Evolutionary conservation across 2,329 filamentous ascomycete species (phyloP).

Genomic region (Pseudogymnoascus destructans): DNA sequence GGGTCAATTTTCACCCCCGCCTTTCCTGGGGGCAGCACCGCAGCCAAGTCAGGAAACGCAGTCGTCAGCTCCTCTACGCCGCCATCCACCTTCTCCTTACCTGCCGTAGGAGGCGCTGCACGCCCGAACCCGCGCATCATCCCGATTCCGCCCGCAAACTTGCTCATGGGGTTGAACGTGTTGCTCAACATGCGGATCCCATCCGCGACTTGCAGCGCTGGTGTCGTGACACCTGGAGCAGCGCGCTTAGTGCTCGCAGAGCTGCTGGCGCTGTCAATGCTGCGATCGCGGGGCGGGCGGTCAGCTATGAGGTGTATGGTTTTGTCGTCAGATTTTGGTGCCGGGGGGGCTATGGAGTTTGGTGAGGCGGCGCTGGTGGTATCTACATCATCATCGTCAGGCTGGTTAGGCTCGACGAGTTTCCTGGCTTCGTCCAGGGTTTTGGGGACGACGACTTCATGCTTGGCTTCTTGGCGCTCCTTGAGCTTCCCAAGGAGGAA

Average conservation of each 20-base stretch:
- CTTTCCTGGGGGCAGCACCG: conserved; percentile 34
- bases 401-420: conserved; percentile 62
- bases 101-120: conserved; percentile 31
- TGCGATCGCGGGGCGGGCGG: conserved; percentile 52
- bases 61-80: conserved; percentile 39
- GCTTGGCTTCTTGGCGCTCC: conserved; percentile 44
- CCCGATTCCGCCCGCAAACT: conserved; percentile 56
- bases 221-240: background rate
- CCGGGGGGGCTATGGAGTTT: conserved; percentile 22
- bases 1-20: conserved; percentile 39
- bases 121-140: conserved; percentile 66
- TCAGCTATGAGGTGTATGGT: conserved; percentile 61
- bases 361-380: conserved; percentile 32
- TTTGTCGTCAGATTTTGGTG: conserved; percentile 44
- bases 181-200: conserved; percentile 71
- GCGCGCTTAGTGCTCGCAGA: conserved; percentile 34
- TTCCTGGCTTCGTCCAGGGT: conserved; percentile 88
- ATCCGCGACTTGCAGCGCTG: conserved; percentile 42
- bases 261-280: conserved; percentile 59
- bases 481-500: conserved; percentile 82
- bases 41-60: conserved; percentile 47
- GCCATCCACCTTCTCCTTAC: conserved; percentile 34
- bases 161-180: conserved; percentile 69
- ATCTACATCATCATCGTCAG: conserved; percentile 27
- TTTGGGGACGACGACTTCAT: conserved; percentile 55